Evolutionary conservation across 768 basidiomycete genomes (phyloP), one percentile per base, ranked within the genome.

Genomic region (button mushroom (Agaricus bisporus)): DNA sequence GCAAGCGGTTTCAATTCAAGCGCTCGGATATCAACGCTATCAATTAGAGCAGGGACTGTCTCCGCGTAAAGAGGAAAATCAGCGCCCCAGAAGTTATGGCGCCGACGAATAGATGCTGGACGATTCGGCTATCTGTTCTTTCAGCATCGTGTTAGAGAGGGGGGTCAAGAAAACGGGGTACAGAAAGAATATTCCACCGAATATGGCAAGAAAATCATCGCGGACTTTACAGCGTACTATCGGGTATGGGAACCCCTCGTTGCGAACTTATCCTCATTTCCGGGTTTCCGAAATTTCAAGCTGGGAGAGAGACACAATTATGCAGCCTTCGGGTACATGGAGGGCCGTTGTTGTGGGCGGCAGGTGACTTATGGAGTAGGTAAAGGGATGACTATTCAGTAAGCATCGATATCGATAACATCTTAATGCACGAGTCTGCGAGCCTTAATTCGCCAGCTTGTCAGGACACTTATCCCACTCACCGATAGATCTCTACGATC

Each of bases 401-500:
- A 58, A 58, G 45, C 51, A 65, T 66, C 65, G 63, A 62, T 63
- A 68, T 66, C 65, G 66, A 67, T 67, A 67, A 61, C 59, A 58
- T 48, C 46, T 49, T 44, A 41, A 49, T 49, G 44, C 56, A 29
- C 26, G 39, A 20, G 45, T 32, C 51, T 28, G 17, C 41, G 48
- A 49, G 48, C 41, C 41, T 47, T 47, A 47, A 43, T 47, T 50
- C 39, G 32, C 48, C 26, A 41, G 42, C 35, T 58, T 51, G 46
- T 22, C 41, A 38, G 44, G 41, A 41, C 22, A 54, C 43, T 36
- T 51, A 35, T 48, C 49, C 45, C 42, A 43, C 48, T 54, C 46
- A 39, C 65, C 11, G 56, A 56, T 69, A 70, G 69, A 70, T 70
- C 66, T 64, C 58, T 81, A 78, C n/a, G 81, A 86, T 86, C 85